Base-by-base conservation (phyloP, 169 alveolate genomes). In the Plasmodium fragile region DNA sequence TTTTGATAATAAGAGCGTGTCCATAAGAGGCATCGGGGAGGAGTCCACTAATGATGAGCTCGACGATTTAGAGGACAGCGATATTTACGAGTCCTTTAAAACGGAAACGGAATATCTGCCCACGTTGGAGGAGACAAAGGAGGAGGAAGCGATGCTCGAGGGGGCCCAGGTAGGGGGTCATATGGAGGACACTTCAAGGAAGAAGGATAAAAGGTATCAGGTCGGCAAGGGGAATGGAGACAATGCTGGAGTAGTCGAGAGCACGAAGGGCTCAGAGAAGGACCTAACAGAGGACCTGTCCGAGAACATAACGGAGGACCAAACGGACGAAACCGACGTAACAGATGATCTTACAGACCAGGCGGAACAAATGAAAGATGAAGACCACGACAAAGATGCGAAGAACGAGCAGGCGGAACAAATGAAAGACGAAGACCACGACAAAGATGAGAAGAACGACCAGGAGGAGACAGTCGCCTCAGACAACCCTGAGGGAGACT, bases 11-110 rank as follows among this genome's bases (percentile, higher is more conserved):
- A 78, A 78, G 69, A 78, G 83, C 49, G 83, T 78, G 0, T 78
- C 83, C 16, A 78, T 78, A 78, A 41, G 83, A 16, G 83, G 83
- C 6, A 78, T 78, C 10, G 83, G 83, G 69, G 83, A 78, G 32
- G 55, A 78, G n/a, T 78, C 83, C n/a, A 78, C 83, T 18, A 78
- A 78, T 43, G 83, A 78, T 41, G 83, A 78, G 30, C 5, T 36
- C 72, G 83, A 78, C 16, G 83, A 78, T 78, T 22, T 39, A 28
- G 83, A 41, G 32, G 0, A 41, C n/a, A 78, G 39, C 55, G 2
- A 36, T 8, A 78, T 78, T 78, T 78, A 78, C 49, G 39, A 78
- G 32, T 36, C 69, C 18, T 41, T 41, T 28, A 78, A 78, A 78
- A 28, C 25, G n/a, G 71, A 77, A 77, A 32, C 22, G 18, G 30